Evolutionary conservation across 352 stramenopile genomes (phyloP).

Genomic region (Aphanomyces euteiches): DNA sequence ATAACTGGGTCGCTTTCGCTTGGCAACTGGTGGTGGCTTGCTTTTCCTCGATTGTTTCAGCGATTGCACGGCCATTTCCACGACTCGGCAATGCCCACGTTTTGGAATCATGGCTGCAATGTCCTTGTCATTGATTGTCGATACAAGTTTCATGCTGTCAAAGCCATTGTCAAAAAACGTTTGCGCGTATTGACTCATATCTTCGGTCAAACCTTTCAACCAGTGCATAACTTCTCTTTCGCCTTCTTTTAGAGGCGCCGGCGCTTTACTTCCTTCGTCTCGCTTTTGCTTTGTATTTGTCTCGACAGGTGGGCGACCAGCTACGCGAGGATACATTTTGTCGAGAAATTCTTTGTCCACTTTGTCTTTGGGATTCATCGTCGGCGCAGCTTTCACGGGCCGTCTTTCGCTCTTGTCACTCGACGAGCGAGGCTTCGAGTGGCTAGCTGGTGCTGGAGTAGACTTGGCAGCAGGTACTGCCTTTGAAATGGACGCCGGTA

Average conservation of each 20-base stretch:
- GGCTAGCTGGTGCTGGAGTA: background rate
- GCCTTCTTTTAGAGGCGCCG: conserved; percentile 52
- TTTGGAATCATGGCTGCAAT: conserved; percentile 72
- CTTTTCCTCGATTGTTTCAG: conserved; percentile 58
- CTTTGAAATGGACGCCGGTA: conserved; percentile 21
- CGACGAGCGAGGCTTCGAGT: background rate
- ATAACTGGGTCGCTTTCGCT: conserved; percentile 38
- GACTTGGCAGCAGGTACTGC: conserved; percentile 2
- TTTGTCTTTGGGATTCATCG: conserved; percentile 23
- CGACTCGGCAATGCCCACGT: conserved; percentile 77
- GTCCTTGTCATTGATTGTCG: conserved; percentile 66
- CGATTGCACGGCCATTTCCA: conserved; percentile 72
- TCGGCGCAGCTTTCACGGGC: conserved; percentile 3
- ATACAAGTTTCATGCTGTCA: conserved; percentile 81
- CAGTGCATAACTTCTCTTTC: conserved; percentile 79
- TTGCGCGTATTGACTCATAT: conserved; percentile 81
- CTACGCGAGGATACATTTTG: conserved; percentile 78
- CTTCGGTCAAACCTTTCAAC: conserved; percentile 62
- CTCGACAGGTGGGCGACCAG: conserved; percentile 36
- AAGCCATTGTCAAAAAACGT: conserved; percentile 87
- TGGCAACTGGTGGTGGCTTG: conserved; percentile 7
- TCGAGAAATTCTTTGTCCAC: conserved; percentile 66
- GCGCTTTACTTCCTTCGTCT: conserved; percentile 35
- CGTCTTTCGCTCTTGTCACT: conserved; percentile 1
- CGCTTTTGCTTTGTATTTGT: conserved; percentile 32